Evolutionary conservation across 2,329 filamentous ascomycete genomes (phyloP), one percentile per base, ranked within the genome.

Genomic region (Onygenales sp.): DNA sequence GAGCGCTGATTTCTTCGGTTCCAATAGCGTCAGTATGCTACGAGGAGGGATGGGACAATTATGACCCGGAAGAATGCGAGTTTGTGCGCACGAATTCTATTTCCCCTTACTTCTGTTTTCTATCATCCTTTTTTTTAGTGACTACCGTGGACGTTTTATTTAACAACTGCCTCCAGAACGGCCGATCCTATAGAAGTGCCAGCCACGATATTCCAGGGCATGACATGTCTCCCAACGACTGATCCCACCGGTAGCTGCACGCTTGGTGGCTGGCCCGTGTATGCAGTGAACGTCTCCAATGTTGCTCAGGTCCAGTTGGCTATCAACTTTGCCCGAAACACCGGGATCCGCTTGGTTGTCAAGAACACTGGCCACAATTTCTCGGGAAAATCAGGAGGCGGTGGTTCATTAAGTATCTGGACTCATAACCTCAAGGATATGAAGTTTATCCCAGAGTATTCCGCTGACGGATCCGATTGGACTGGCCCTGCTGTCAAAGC

Each of bases 381-480:
- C 51, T 32, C 27, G 32, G 84, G 82, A 42, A 78, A 79, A 43
- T 82, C 78, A 0, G 82, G 81, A 0, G 84, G 83, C n/a, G 76
- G 75, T 34, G 82, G 82, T 1, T 71, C 58, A 2, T 56, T 69
- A 21, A 58, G 48, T 1, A 54, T 68, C 37, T 68, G 66, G 65
- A 67, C 57, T 36, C 66, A 67, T 39, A 48, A 68, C 50, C 57
- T 67, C 6, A 68, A 67, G 48, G 44, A 59, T 13, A 60, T 67
- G 10, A 49, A 61, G 3, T 62, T 47, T 31, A 57, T 65, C 47
- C 40, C 54, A 11, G 52, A 63, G n/a, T 78, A 71, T 47, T 63
- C 65, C 4, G 63, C 68, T 21, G 10, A 58, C 1, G 55, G 66
- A 34, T 10, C 36, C 9, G 36, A 39, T n/a, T 84, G 82, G 61